Evolutionary conservation across 208 protist genomes (phyloP).

Genomic region (Borovskyia barvae): DNA sequence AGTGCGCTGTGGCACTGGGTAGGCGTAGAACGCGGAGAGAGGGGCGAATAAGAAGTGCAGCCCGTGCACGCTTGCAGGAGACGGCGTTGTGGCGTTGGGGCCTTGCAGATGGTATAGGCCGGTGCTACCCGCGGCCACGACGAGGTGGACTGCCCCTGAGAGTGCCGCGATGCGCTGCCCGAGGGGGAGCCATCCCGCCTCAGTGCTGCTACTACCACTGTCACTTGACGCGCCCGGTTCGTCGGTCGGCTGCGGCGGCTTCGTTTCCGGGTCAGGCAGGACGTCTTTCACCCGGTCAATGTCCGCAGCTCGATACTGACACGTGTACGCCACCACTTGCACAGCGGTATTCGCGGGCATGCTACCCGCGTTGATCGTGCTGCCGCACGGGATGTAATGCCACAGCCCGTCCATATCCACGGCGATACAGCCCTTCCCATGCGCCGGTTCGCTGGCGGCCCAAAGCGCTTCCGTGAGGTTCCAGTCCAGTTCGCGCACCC

Average conservation of each 20-base stretch:
- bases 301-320: slow-evolving; percentile 34
- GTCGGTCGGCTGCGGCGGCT: slow-evolving; percentile 8
- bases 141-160: slow-evolving; percentile 48
- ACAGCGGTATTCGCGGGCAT: slow-evolving; percentile 15
- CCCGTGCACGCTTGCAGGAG: slow-evolving; percentile 25
- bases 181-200: slow-evolving; percentile 12
- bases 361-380: slow-evolving; percentile 3
- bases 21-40: slow-evolving; percentile 35
- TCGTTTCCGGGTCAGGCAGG: slow-evolving; percentile 5
- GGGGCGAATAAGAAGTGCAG: slow-evolving; percentile 66
- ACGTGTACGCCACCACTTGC: slow-evolving; percentile 38
- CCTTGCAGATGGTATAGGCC: slow-evolving; percentile 55
- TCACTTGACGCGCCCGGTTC: slow-evolving; percentile 14
- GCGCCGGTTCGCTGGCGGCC: slow-evolving; percentile 37
- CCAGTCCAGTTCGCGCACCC: slow-evolving; percentile 22
- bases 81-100: background rate
- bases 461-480: slow-evolving; percentile 38
- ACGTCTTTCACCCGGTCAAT: slow-evolving; percentile 21
- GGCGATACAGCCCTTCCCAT: slow-evolving; percentile 47
- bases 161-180: slow-evolving; percentile 43
- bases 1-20: slow-evolving; percentile 1
- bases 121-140: slow-evolving; percentile 56
- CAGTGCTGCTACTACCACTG: slow-evolving; percentile 2
- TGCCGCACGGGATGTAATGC: slow-evolving; percentile 49
- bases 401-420: slow-evolving; percentile 40